These are phyloP conservation scores for Fusarium acutatum DNA, from an alignment of 2,329 filamentous ascomycete species.

Conservation along the genomic window DNA sequence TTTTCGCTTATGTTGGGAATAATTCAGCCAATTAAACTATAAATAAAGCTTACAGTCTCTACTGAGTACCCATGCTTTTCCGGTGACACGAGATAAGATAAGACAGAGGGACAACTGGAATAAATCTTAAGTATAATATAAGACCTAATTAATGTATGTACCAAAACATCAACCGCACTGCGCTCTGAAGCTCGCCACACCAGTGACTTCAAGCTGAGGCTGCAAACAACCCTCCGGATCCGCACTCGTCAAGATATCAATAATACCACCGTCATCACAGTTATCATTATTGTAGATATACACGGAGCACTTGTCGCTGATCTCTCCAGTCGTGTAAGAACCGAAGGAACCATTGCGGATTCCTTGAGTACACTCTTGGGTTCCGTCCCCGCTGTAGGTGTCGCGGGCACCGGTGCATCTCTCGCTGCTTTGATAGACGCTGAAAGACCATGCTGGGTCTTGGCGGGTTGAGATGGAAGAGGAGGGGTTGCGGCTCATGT, in stretches of 20 bases:
- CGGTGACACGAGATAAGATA: no score
- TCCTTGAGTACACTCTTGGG: neutral
- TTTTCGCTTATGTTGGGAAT: no score
- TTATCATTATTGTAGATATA: neutral
- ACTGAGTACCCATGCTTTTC: no score
- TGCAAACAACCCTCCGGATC: neutral
- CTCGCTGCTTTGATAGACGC: neutral
- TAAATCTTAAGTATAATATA: neutral
- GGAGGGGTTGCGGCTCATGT: neutral
- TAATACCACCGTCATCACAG: neutral
- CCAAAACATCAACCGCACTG: neutral
- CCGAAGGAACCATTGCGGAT: neutral
- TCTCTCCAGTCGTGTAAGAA: accelerated
- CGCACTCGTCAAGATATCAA: neutral
- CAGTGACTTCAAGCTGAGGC: neutral
- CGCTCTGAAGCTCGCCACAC: neutral
- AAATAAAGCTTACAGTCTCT: no score
- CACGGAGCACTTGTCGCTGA: neutral
- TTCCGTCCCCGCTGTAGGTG: neutral
- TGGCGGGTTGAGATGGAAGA: neutral
- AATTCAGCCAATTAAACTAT: no score
- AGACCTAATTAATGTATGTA: no score
- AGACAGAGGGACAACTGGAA: no score
- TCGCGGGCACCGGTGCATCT: neutral
- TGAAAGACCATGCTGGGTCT: neutral